These are phyloP conservation scores for Ophioceras dolichostomum DNA, from an alignment of 2,329 filamentous ascomycete genomes.

Conservation along the genomic window DNA sequence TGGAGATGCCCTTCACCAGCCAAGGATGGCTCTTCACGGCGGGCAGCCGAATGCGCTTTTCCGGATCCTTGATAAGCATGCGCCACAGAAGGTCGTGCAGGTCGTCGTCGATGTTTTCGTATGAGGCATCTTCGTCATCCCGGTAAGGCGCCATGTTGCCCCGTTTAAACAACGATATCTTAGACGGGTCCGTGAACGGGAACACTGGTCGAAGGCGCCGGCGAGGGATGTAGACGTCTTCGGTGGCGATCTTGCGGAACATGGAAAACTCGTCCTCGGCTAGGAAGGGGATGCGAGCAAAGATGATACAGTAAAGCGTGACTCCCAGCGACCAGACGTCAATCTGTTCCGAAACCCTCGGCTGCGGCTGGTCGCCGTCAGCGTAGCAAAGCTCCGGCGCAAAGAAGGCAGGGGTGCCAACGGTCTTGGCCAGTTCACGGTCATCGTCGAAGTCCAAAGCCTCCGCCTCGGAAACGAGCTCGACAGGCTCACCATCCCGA, in stretches of 20 bases:
- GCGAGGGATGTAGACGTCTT: constrained; percentile 80
- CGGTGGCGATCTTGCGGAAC: constrained; percentile 82
- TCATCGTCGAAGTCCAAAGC: constrained; percentile 83
- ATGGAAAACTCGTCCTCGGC: constrained; percentile 86
- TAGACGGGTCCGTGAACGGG: constrained; percentile 42
- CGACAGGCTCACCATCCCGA: constrained; percentile 67
- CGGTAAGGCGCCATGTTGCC: constrained; percentile 56
- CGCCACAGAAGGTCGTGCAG: constrained; percentile 66
- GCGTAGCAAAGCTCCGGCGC: constrained; percentile 93
- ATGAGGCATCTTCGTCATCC: constrained; percentile 64
- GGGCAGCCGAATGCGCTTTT: constrained; percentile 74
- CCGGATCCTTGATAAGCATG: constrained; percentile 80
- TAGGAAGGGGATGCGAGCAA: constrained; percentile 84
- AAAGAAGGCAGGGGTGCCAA: constrained; percentile 95
- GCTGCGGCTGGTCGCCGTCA: constrained; percentile 51
- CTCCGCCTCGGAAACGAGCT: constrained; percentile 67
- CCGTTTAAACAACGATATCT: constrained; percentile 42
- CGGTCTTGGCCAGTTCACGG: constrained; percentile 92
- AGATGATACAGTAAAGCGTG: constrained; percentile 91
- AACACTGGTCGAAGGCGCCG: constrained; percentile 69
- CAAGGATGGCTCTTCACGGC: constrained; percentile 93
- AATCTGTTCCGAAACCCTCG: constrained; percentile 80
- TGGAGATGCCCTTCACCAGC: constrained; percentile 68
- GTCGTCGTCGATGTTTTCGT: constrained; percentile 74
- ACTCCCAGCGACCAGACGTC: constrained; percentile 97